Base-by-base conservation (phyloP, 257 asterid species). In the Scutellaria minor region DNA sequence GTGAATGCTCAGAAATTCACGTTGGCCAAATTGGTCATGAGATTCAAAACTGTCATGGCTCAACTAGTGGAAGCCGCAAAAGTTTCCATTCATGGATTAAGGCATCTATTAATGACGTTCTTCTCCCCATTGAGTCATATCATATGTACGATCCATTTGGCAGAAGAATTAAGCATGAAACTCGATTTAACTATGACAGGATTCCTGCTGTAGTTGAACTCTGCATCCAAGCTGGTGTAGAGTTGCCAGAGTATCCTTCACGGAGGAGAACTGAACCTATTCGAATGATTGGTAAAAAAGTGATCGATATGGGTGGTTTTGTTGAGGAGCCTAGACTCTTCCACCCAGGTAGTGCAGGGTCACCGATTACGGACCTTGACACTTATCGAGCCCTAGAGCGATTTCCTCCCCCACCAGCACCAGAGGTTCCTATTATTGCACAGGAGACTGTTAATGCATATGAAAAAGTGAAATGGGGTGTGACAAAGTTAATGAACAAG, bases 151-250 rank as follows among this genome's bases (percentile, higher is more conserved):
- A 94, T 78, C 97, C 99, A 24, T 91, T 72, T 81, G 98, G 97
- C 51, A 80, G 79, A 45, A 87, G 96, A 62, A 88, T 94, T 57
- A 91, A 79, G 81, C 99, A 94, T 12, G 99, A 94, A 37, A 89
- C 96, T 9, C 83, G 99, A 59, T 91, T 94, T 54, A 77, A 71
- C 62, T 88, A 84, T 5, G 99, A 94, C 74, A 77, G 95, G 77
- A 83, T 94, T 56, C 99, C 96, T 5, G 98, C 98, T 10, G 79
- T 91, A 35, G 97, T 89, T 3, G 97, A 94, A 69, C 96, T 94
- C 72, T 91, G 99, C 90, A 90, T 94, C 84, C 99, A 94, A 84
- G 99, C 99, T 9, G 99, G 99, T 0, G 92, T 89, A 2, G 95
- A 91, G 63, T 54, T 94, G 50, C 96, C 88, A 18, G 98, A 85